These are phyloP conservation scores for Truncatella angustata DNA, from an alignment of 2,329 filamentous ascomycete genomes.

Conservation along the genomic window DNA sequence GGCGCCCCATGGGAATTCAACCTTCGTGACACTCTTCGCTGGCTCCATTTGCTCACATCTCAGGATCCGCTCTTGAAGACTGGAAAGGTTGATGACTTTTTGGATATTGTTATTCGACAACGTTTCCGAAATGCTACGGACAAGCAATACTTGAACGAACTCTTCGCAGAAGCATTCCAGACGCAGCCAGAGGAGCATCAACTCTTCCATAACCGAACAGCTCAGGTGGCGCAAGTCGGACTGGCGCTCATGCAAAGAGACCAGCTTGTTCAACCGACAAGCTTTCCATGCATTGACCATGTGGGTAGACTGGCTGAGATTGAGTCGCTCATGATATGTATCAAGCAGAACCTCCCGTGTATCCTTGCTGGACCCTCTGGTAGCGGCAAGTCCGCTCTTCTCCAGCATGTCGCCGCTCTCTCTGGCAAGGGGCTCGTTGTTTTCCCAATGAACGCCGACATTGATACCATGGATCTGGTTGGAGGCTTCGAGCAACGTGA, in stretches of 20 bases:
- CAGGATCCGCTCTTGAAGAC: conserved; percentile 59
- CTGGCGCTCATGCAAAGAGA: conserved; percentile 69
- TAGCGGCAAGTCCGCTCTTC: conserved; percentile 78
- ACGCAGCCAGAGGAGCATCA: conserved; percentile 53
- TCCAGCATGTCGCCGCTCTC: conserved; percentile 77
- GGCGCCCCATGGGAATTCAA: conserved; percentile 95
- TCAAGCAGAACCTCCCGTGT: conserved; percentile 83
- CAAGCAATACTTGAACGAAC: conserved; percentile 57
- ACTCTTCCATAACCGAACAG: conserved; percentile 69
- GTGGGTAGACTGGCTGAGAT: conserved; percentile 65
- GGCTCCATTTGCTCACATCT: conserved; percentile 71
- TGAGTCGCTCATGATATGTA: conserved; percentile 83
- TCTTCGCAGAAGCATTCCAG: conserved; percentile 68
- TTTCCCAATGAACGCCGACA: conserved; percentile 89
- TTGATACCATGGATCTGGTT: conserved; percentile 95
- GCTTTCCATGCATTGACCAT: conserved; percentile 49
- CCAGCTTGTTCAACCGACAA: conserved; percentile 46
- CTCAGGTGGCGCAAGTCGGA: conserved; percentile 72
- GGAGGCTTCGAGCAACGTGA: conserved; percentile 97
- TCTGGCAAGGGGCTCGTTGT: conserved; percentile 75
- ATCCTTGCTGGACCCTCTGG: conserved; percentile 85
- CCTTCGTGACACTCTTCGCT: conserved; percentile 83
- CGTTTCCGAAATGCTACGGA: conserved; percentile 78
- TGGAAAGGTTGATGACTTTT: conserved; percentile 67
- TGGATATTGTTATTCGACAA: conserved; percentile 80